Percentiles rank a stretch among this genome's conserved stretches.
Evolutionary conservation across 305 asterid species (phyloP).

Genomic region (Fraxinus xanthoxyloides): DNA sequence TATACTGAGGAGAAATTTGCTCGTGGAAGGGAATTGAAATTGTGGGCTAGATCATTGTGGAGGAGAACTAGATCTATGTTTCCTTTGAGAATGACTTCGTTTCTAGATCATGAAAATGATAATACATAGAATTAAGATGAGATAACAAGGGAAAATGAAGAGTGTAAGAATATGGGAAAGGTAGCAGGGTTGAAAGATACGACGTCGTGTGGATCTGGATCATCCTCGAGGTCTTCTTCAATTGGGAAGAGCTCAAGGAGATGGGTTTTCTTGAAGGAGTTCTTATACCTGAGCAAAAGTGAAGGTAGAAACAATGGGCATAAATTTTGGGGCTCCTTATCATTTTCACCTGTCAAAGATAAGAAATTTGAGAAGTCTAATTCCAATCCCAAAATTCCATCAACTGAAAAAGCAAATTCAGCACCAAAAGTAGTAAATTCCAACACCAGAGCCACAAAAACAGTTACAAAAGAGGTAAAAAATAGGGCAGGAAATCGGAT

Average conservation of each 20-base stretch:
- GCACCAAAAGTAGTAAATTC: neutral
- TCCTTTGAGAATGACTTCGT: constrained; percentile 55
- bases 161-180: neutral
- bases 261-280: constrained; percentile 87
- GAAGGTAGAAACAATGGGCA: constrained; percentile 71
- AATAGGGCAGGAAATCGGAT: constrained; percentile 24
- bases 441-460: constrained; percentile 16
- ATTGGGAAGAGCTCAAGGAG: constrained; percentile 62
- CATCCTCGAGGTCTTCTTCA: constrained; percentile 69
- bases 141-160: neutral
- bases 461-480: constrained; percentile 34
- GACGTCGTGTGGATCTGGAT: constrained; percentile 44
- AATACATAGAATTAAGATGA: constrained; percentile 15
- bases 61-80: constrained; percentile 95
- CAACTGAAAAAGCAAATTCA: constrained; percentile 6
- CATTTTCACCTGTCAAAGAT: constrained; percentile 66
- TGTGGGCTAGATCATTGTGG: constrained; percentile 62
- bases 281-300: constrained; percentile 81
- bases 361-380: constrained; percentile 36
- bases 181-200: constrained; percentile 28
- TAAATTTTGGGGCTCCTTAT: constrained; percentile 69
- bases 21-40: constrained; percentile 62
- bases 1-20: constrained; percentile 24
- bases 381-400: constrained; percentile 12
- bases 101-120: neutral